Evolutionary conservation across 1,139 yeast species (phyloP), one percentile per base, ranked within the genome.

Genomic region (Magnusiomyces magnusii): DNA sequence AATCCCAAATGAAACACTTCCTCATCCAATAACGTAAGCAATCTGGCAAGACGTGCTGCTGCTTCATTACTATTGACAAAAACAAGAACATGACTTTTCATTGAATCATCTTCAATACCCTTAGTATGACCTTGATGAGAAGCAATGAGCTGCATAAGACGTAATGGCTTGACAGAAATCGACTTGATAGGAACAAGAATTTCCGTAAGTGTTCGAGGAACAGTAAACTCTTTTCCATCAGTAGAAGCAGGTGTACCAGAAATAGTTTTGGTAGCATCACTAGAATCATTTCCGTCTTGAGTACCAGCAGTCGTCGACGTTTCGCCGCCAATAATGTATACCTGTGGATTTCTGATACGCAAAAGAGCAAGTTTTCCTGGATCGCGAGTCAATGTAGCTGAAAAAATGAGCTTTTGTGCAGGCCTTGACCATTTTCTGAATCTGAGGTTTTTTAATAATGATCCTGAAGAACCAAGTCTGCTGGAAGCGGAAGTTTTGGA

Each of bases 381-480:
- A 71, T 92, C 96, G 1, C 97, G 86, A 2, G 97, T 91, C 60
- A 95, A 78, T 0, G 99, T 93, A 5, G 99, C 99, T 50, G 96
- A 87, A 69, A 93, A 91, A 2, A 93, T 79, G 71, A 93, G 78
- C 67, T 92, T 91, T 73, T 74, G 75, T 63, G 66, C 69, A 42
- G 71, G 70, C 65, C 74, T 62, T 25, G 53, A 51, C 74, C 74
- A 72, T 5, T 39, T 47, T 13, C 24, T 36, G 44, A 51, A 36
- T 17, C 54, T 10, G 3, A 41, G 28, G 27, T 42, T 53, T 21
- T 39, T 28, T 24, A 25, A 19, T 44, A 44, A 44, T 23, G 27
- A 19, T 21, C 27, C 10, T 41, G 19, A 7, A n/a, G 44, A 39
- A 39, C 44, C 44, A 19, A 39, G 19, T n/a, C 17, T 39, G 17